These are phyloP conservation scores for Pichia sp. DNA, from an alignment of 1,139 yeast species.

Conservation along the genomic window DNA sequence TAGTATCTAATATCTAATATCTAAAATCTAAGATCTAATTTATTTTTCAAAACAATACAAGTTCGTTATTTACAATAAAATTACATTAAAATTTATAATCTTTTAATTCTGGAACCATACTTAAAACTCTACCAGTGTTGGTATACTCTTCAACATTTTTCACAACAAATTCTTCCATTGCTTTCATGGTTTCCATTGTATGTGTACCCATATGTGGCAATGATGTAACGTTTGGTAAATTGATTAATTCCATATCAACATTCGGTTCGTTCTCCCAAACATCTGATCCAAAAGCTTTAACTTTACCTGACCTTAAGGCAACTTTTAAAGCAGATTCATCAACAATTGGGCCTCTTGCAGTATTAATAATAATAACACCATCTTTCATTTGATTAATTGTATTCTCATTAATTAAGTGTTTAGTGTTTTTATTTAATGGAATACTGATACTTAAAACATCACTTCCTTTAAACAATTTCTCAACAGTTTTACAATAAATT, in stretches of 20 bases:
- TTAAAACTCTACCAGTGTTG: conserved; percentile 53
- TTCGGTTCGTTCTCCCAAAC: conserved; percentile 83
- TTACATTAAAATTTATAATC: background rate
- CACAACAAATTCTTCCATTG: conserved; percentile 50
- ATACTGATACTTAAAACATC: conserved; percentile 60
- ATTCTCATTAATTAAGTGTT: conserved; percentile 51
- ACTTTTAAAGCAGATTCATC: conserved; percentile 51
- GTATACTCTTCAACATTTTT: conserved; percentile 39
- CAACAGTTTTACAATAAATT: conserved; percentile 44
- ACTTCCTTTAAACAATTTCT: conserved; percentile 47
- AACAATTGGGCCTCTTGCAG: conserved; percentile 56
- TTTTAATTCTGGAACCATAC: conserved; percentile 60
- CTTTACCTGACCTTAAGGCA: conserved; percentile 61
- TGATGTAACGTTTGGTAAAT: conserved; percentile 52
- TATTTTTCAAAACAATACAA: too few relatives aligned
- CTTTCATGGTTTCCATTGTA: conserved; percentile 48
- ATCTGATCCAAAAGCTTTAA: conserved; percentile 72
- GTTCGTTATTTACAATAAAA: too few relatives aligned
- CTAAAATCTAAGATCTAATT: too few relatives aligned
- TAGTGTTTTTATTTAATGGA: conserved; percentile 49
- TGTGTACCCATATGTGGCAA: conserved; percentile 85
- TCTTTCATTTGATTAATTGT: conserved; percentile 55
- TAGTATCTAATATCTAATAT: too few relatives aligned
- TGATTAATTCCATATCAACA: conserved; percentile 50
- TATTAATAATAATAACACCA: conserved; percentile 61